Base-by-base conservation (phyloP, 2,329 filamentous ascomycete species). In the Penicillium sp. region DNA sequence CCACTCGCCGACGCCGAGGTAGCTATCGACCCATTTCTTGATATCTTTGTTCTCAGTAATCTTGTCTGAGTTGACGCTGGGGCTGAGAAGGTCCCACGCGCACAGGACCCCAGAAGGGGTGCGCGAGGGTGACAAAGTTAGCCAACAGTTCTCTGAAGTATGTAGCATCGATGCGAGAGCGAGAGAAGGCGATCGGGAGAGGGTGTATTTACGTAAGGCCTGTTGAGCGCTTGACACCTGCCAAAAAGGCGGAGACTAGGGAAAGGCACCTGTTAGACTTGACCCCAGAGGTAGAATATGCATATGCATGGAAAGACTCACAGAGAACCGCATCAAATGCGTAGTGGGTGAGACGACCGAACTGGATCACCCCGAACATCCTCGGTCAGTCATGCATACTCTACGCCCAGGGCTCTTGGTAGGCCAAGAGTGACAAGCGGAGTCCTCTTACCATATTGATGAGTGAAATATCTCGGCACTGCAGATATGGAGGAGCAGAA, bases 201-300 rank as follows among this genome's bases (percentile, higher is more conserved):
- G 52, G 57, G 57, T 53, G 50, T 61, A 87, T 88, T 82, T 88
- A 99, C 93, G 91, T 96, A 75, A 99, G 80, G 66, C 93, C 93
- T 54, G 93, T 97, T 58, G 92, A 96, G 63, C 93, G 89, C 77
- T 95, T 95, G 78, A 99, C 91, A 65, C 93, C 93, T 33, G 93
- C 93, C 60, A 99, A 84, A 71, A 97, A 92, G 56, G 93, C 89
- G 65, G 93, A 99, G 72, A 99, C 88, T 95, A n/a, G 52, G 54
- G 13, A 14, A 27, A 45, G 34, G 9, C 11, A 36, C 3, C 2
- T 8, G 27, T 57, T 48, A 63, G 53, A n/a, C 25, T 28, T 28
- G 16, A 14, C 10, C 22, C 29, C 5, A 4, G 22, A 8, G 13
- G 8, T 1, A 1, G 3, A 14, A 14, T 11, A 33, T 10, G 19